These are phyloP conservation scores for Rosa persica DNA, from an alignment of 306 rosid genomes.

Conservation along the genomic window DNA sequence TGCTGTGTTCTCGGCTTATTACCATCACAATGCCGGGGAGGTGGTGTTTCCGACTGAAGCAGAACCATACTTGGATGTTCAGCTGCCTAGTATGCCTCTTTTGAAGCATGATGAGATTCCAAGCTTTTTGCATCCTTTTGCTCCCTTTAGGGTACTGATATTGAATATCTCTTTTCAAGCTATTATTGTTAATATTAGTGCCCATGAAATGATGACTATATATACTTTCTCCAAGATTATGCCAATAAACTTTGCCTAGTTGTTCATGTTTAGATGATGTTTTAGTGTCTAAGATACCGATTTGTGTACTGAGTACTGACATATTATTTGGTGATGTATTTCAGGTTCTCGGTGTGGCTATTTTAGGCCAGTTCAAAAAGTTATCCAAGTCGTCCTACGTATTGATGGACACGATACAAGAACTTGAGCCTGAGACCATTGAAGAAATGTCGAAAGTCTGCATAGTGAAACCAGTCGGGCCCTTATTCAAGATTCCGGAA, in stretches of 20 bases:
- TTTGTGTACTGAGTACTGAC: neutral
- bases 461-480: slow-evolving; percentile 29
- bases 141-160: neutral
- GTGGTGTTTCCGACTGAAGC: slow-evolving; percentile 29
- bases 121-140: slow-evolving; percentile 25
- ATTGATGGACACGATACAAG: slow-evolving; percentile 35
- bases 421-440: slow-evolving; percentile 29
- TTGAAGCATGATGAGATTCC: slow-evolving; percentile 36
- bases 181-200: neutral
- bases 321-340: neutral
- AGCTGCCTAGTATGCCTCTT: slow-evolving; percentile 33
- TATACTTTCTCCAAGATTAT: too few species aligned
- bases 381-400: slow-evolving; percentile 33
- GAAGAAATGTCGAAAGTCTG: slow-evolving; percentile 13
- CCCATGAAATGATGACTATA: too few species aligned
- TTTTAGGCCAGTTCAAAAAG: slow-evolving; percentile 31
- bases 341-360: slow-evolving; percentile 10
- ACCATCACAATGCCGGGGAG: slow-evolving; percentile 13
- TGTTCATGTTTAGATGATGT: neutral
- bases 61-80: slow-evolving; percentile 23
- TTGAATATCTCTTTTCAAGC: neutral
- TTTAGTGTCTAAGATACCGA: neutral
- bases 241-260: neutral
- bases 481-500: slow-evolving; percentile 24
- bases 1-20: slow-evolving; percentile 40